Base-by-base conservation (phyloP, 805 yeast species). In the Kazachstania kunashirensis region DNA sequence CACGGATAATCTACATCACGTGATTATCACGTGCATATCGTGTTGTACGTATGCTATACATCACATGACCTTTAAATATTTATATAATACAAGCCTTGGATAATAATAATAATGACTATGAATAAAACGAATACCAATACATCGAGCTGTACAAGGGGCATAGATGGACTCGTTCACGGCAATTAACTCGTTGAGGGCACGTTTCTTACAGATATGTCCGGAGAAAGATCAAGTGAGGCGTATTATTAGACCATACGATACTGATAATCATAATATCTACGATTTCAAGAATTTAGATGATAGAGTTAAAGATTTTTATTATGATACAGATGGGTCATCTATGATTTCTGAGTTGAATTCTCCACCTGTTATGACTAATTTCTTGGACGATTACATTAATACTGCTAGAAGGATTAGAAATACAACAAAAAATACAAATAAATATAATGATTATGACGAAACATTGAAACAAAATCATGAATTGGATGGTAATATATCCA, bases 201-300 rank as follows among this genome's bases (percentile, higher is more conserved):
- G 53, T 35, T 56, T 56, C 39, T 34, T 57, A 18, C 44, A 42
- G 23, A 41, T 40, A 5, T 47, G 55, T 31, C 50, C 50, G 1
- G 59, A 57, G 20, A 53, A 45, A 26, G 61, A 56, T 19, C 59
- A 53, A 35, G 47, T 53, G 43, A 45, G 45, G 26, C 44, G 62
- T 24, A 46, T 55, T 1, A 50, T 57, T 16, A 52, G 45, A 35
- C 62, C 62, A 1, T 56, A 40, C 29, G 17, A 38, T 16, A 39
- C 40, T 3, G 38, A 29, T 5, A 11, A 21, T 24, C 26, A 23
- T 40, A 26, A 9, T 23, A 31, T 12, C 19, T 15, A 29, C 5
- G 29, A 30, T n/a, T 17, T 31, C 11, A 44, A 40, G 11, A 16
- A 32, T 2, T 9, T 49, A 16, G 47, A 46, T 14, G 34, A 35